Evolutionary conservation across 345 rosid species (phyloP).

Genomic region (Hirschfeldia incana): DNA sequence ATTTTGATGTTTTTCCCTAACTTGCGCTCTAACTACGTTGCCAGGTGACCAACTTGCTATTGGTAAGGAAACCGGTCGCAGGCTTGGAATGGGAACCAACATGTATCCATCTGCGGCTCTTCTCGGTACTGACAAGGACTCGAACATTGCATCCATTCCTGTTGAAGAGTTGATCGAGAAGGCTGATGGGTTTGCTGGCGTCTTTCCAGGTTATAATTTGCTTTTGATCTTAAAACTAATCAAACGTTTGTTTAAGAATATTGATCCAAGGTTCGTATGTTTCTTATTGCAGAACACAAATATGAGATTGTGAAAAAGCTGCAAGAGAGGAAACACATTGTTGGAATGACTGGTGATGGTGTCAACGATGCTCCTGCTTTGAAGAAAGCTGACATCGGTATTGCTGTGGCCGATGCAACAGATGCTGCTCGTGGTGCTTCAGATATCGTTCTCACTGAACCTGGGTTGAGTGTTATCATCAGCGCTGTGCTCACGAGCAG

Average conservation of each 20-base stretch:
- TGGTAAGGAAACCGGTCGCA: slow-evolving; percentile 90
- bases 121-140: slow-evolving; percentile 65
- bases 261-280: slow-evolving; percentile 14
- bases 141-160: slow-evolving; percentile 48
- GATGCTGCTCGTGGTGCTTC: slow-evolving; percentile 95
- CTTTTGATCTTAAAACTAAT: slow-evolving; percentile 9
- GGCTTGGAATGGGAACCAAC: slow-evolving; percentile 98
- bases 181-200: slow-evolving; percentile 97
- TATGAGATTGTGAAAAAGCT: slow-evolving; percentile 81
- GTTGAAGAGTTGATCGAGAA: slow-evolving; percentile 81
- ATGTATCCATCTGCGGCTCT: slow-evolving; percentile 93
- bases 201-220: slow-evolving; percentile 69
- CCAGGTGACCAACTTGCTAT: slow-evolving; percentile 93
- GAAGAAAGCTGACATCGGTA: slow-evolving; percentile 86
- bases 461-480: slow-evolving; percentile 87
- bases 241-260: not conserved
- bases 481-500: slow-evolving; percentile 94
- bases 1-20: slow-evolving; percentile 11
- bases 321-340: slow-evolving; percentile 78
- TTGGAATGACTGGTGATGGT: slow-evolving; percentile 97
- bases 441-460: slow-evolving; percentile 89
- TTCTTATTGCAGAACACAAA: slow-evolving; percentile 68
- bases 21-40: slow-evolving; percentile 18
- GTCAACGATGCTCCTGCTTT: slow-evolving; percentile 93
- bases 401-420: slow-evolving; percentile 91